Conservation (phyloP, 1,284 basidiomycete genomes). For the Puccinia hordei region DNA sequence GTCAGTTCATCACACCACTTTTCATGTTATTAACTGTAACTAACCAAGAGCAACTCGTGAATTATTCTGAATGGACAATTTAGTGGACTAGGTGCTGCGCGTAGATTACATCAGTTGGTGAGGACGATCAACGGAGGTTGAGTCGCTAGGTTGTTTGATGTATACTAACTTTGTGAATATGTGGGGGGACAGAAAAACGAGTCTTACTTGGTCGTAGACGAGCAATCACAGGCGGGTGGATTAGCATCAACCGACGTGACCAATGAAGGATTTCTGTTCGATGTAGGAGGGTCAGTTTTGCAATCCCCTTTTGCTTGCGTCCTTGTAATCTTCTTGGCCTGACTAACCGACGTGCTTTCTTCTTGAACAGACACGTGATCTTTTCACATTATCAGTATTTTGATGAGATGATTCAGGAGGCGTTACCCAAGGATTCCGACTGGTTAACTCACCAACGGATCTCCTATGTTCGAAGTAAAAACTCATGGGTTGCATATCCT, state of each 20-base stretch:
- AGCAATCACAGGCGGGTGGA: too few species aligned
- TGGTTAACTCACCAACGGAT: conserved; percentile 65
- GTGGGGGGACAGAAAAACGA: too few species aligned
- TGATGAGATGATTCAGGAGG: conserved; percentile 63
- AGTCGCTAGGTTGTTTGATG: too few species aligned
- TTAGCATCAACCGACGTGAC: conserved; percentile 55
- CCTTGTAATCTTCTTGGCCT: neutral
- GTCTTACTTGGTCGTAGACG: too few species aligned
- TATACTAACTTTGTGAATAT: too few species aligned
- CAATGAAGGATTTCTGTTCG: conserved; percentile 64
- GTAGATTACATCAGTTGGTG: too few species aligned
- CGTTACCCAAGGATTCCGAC: conserved; percentile 62
- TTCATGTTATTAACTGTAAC: neutral
- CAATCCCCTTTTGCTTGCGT: neutral
- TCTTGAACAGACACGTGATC: conserved; percentile 63
- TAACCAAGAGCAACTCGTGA: too few species aligned
- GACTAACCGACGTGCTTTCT: neutral
- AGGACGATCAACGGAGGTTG: too few species aligned
- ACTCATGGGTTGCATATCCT: conserved; percentile 63
- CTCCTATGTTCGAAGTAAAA: conserved; percentile 63
- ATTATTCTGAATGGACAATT: neutral
- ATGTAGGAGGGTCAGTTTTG: conserved; percentile 60
- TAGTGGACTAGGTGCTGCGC: conserved; percentile 3
- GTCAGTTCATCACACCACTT: conserved; percentile 49
- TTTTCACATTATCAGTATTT: conserved; percentile 65